phyloP scores from a whole-genome alignment of 2,329 filamentous ascomycete species.

The Aspergillus pseudotamarii region DNA sequence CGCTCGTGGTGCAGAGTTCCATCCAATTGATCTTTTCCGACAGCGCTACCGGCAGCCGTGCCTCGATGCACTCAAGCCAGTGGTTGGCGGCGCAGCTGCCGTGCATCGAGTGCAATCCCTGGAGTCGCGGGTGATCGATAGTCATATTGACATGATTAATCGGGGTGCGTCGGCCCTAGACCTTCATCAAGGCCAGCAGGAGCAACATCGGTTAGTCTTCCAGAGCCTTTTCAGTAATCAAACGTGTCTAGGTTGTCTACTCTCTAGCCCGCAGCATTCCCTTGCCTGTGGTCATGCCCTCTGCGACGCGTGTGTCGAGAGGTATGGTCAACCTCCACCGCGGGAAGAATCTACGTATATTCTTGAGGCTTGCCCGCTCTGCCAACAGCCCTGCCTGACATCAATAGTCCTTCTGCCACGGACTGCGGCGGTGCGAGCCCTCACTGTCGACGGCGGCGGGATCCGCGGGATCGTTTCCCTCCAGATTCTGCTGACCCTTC shows the following conservation, averaged over 20 bases:
- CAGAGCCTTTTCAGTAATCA: not conserved
- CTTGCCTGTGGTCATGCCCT: slow-evolving; percentile 7
- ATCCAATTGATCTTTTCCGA: slow-evolving; percentile 6
- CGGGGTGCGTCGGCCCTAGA: not conserved
- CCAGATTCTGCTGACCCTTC: slow-evolving; percentile 6
- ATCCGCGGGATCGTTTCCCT: slow-evolving; percentile 1
- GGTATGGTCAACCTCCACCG: not conserved
- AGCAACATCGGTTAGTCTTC: not conserved
- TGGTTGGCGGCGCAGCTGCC: not conserved
- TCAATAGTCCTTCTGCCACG: slow-evolving; percentile 2
- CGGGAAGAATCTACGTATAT: slow-evolving; percentile 2
- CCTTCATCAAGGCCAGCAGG: not conserved
- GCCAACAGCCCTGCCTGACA: not conserved
- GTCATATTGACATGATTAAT: slow-evolving; percentile 2
- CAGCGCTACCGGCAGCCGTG: slow-evolving; percentile 6
- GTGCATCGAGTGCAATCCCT: slow-evolving; percentile 2
- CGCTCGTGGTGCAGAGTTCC: not conserved
- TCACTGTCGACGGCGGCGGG: slow-evolving; percentile 9
- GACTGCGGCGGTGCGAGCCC: slow-evolving; percentile 9
- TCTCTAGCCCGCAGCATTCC: slow-evolving; percentile 5
- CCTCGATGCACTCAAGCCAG: slow-evolving; percentile 2
- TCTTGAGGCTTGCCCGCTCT: slow-evolving; percentile 5
- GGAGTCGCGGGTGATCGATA: not conserved
- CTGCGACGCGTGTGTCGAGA: slow-evolving; percentile 6
- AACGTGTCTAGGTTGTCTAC: slow-evolving; percentile 9